Evolutionary conservation across 2,329 filamentous ascomycete species (phyloP), one percentile per base, ranked within the genome.

Genomic region (Arachnopeziza araneosa): DNA sequence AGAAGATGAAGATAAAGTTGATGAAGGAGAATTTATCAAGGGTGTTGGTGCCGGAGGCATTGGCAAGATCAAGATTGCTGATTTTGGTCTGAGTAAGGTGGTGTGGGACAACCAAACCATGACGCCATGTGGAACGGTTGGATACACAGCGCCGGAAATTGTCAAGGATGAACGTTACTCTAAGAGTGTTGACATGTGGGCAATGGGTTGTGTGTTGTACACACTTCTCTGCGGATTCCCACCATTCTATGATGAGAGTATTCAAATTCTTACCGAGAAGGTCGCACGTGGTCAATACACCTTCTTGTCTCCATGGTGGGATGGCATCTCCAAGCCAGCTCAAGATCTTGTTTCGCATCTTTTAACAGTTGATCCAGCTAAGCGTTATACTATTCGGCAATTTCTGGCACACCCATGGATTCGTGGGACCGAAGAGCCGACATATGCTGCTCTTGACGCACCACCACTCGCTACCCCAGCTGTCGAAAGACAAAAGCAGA

Each of bases 121-220:
- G 91, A 99, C 95, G 2, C 95, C 95, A n/a, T 99, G 95, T 74
- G 95, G 95, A 60, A 99, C 95, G 0, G 95, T 98, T 60, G 95
- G 95, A 51, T 99, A 99, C 77, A 98, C 95, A 3, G 95, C 95
- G 2, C 95, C 95, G 8, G 95, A 99, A 73, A 99, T 99, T 64
- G 95, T 99, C 73, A 98, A 98, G 77, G 95, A 99, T 75, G 95
- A 99, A 77, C 86, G 93, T 23, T 99, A 99, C 75, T 98, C 93
- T 48, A 99, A 98, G 80, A 96, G 91, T 56, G 95, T 99, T 52
- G 95, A 99, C 72, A 99, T 99, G 95, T 99, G 95, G 95, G 95
- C 95, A 2, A 77, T 99, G 32, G 95, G 95, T 17, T 99, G 95
- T 73, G 95, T 99, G 12, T 80, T 99, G 5, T 99, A 99, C 78